phyloP scores from a whole-genome alignment of 306 rosid genomes.

The Parietaria judaica region DNA sequence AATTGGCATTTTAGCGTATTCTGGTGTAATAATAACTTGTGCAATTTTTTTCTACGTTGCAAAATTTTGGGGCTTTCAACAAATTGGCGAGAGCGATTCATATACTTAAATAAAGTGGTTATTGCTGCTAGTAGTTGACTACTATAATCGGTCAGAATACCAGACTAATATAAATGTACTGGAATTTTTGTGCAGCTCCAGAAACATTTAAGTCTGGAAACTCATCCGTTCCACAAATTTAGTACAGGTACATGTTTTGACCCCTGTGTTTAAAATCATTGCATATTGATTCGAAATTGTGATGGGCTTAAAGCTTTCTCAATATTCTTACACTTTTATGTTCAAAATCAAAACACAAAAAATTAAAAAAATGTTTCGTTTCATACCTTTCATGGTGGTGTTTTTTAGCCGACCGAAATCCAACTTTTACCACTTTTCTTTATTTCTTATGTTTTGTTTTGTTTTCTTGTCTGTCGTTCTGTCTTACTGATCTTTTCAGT shows the following conservation, averaged over 20 bases:
- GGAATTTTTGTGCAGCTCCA: conserved; percentile 58
- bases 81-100: background rate
- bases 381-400: background rate
- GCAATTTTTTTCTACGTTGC: background rate
- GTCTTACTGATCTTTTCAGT: background rate
- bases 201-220: conserved; percentile 64
- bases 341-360: no score
- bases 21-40: no score
- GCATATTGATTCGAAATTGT: no score
- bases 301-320: background rate
- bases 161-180: background rate
- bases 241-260: conserved; percentile 61
- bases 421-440: background rate
- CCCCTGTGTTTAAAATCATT: no score
- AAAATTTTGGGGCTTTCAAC: conserved; percentile 2
- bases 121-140: background rate
- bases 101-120: background rate
- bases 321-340: no score
- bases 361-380: no score
- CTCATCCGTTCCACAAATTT: conserved; percentile 86
- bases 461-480: background rate
- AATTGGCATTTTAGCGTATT: background rate
- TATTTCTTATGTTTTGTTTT: background rate
- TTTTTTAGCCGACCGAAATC: background rate
- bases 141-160: background rate